These are phyloP conservation scores for Globisporangium radiosum DNA, from an alignment of 352 stramenopile species.

Conservation along the genomic window DNA sequence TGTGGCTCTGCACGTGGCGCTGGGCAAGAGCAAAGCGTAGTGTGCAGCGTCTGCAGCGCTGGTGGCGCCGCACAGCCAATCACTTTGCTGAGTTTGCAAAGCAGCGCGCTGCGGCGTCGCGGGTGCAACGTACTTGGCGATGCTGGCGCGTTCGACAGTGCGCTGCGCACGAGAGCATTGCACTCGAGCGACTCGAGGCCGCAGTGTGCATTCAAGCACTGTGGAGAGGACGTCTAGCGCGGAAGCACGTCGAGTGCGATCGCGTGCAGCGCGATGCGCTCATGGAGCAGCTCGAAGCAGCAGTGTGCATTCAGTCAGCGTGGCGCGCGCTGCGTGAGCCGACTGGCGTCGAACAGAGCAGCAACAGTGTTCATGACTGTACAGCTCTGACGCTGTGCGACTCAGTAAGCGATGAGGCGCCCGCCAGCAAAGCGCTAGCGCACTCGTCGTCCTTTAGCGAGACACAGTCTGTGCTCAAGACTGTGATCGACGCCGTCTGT, in stretches of 20 bases:
- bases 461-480: too few species aligned
- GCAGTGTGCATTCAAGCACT: slow-evolving; percentile 40
- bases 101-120: not conserved
- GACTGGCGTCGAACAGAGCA: too few species aligned
- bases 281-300: slow-evolving; percentile 20
- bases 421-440: too few species aligned
- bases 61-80: slow-evolving; percentile 27
- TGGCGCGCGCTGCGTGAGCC: slow-evolving; percentile 16
- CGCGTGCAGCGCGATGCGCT: slow-evolving; percentile 18
- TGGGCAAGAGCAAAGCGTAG: slow-evolving; percentile 11
- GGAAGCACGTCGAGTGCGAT: slow-evolving; percentile 16
- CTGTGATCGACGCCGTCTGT: too few species aligned
- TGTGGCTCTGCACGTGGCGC: slow-evolving; percentile 17
- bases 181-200: slow-evolving; percentile 19
- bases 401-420: too few species aligned
- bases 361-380: not conserved
- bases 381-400: slow-evolving; percentile 1
- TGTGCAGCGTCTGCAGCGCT: slow-evolving; percentile 28
- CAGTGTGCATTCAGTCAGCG: slow-evolving; percentile 35
- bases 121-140: not conserved
- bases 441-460: too few species aligned
- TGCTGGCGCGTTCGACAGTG: not conserved
- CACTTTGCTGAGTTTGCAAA: not conserved
- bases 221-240: slow-evolving; percentile 24
- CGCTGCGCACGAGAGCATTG: not conserved